A percentile compares a stretch with the other conserved stretches of the same genome.
phyloP scores from a whole-genome alignment of 225 moss, liverwort and hornwort genomes.

The Pseudoscleropodium purum region DNA sequence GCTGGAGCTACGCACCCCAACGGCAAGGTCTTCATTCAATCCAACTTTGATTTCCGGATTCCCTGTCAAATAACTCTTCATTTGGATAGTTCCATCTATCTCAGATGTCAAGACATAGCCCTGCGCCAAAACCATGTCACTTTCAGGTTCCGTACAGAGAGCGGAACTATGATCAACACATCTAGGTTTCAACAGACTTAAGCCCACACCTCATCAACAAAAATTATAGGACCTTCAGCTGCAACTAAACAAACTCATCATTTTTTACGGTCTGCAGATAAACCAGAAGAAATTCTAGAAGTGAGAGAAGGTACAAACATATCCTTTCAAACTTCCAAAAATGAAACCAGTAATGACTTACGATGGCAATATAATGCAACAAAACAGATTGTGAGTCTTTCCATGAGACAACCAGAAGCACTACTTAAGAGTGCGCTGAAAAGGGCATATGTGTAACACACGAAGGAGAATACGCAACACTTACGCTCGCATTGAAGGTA shows the following conservation, averaged over 20 bases:
- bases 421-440: background rate
- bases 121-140: conserved; percentile 25
- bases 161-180: background rate
- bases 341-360: background rate
- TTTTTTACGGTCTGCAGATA: background rate
- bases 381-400: background rate
- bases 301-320: background rate
- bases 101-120: conserved; percentile 97
- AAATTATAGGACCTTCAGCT: background rate
- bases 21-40: conserved; percentile 85
- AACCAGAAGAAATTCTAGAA: background rate
- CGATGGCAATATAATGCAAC: background rate
- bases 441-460: background rate
- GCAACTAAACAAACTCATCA: background rate
- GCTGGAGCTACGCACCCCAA: conserved; percentile 50
- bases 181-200: background rate
- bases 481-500: conserved; percentile 92
- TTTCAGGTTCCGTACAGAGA: background rate
- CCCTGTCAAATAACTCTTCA: conserved; percentile 97
- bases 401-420: background rate
- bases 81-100: conserved; percentile 95
- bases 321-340: background rate
- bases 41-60: conserved; percentile 98
- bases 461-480: background rate
- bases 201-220: background rate